Base-by-base conservation (phyloP, 108 stramenopile species). In the Schizochytrium sp. region DNA sequence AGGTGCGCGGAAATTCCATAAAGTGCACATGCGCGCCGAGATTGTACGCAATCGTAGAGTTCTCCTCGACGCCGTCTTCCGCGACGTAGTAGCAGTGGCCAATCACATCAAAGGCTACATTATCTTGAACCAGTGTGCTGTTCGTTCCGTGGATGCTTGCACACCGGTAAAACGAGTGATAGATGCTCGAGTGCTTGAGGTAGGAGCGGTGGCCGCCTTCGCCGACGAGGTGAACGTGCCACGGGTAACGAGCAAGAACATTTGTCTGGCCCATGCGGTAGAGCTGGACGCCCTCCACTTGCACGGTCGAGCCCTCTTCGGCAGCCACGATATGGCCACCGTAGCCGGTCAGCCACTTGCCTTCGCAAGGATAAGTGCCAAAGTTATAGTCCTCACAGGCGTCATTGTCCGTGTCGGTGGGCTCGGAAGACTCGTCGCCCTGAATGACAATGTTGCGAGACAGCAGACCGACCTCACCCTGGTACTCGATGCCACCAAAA, bases 191-290 rank as follows among this genome's bases (percentile, higher is more conserved):
- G 88, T 91, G 90, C 45, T 60, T 48, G 60, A 94, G 87, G 89
- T 92, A 94, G 71, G 91, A 93, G 72, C 72, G 88, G 55, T 47
- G 47, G 57, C 92, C 91, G 34, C 25, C 60, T 55, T 93, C 88
- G 41, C 89, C 91, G 5, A 94, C 72, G 48, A 89, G n/a, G 89
- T 94, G 94, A 8, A 60, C 92, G 59, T 93, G 94, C 58, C 92
- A 89, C 5, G 93, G 93, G 88, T 94, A 94, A 5, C 94, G 89
- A 5, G 90, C 94, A 4, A 92, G 72, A 16, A 92, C 87, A 55
- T 94, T 94, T 6, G 94, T 94, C 87, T 93, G 93, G 19, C 94
- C 94, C 94, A 94, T 94, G 6, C 93, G 60, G 53, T 63, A 91
- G 92, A 34, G 34, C 34, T 34, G 34, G 34, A 34, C 34, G 0